Conservation (phyloP, 139 green algal genomes). For the Protoeuglena noctilucae region DNA sequence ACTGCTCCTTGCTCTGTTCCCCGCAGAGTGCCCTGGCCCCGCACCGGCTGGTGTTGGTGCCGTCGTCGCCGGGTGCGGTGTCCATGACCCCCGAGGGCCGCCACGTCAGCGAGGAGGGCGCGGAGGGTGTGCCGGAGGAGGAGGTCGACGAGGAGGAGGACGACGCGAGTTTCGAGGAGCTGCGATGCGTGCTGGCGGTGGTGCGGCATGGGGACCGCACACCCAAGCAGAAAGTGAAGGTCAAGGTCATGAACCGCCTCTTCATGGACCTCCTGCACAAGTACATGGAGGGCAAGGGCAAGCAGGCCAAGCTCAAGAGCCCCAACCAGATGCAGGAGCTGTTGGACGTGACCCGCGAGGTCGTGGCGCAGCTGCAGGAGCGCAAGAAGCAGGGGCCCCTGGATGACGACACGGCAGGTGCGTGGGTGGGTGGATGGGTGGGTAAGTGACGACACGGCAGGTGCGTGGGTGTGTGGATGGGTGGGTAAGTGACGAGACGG, state of each 20-base stretch:
- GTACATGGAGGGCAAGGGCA: constrained; percentile 75
- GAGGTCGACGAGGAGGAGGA: constrained; percentile 5
- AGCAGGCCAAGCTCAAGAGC: constrained; percentile 95
- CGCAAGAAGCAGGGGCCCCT: neutral
- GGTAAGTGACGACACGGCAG: too few relatives aligned
- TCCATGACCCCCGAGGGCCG: constrained; percentile 5
- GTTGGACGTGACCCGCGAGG: constrained; percentile 58
- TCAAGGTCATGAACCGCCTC: constrained; percentile 53
- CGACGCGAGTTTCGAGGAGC: constrained; percentile 37
- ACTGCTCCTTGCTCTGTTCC: too few relatives aligned
- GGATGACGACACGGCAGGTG: too few relatives aligned
- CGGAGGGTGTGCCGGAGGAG: constrained; percentile 13
- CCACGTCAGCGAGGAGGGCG: neutral
- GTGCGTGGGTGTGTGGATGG: too few relatives aligned
- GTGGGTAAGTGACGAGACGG: too few relatives aligned
- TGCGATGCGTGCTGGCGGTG: constrained; percentile 86
- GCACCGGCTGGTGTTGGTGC: too few relatives aligned
- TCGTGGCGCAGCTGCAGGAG: constrained; percentile 42
- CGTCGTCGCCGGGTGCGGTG: too few relatives aligned
- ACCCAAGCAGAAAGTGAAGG: constrained; percentile 98
- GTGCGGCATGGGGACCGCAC: constrained; percentile 85
- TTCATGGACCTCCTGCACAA: constrained; percentile 72
- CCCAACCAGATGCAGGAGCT: constrained; percentile 87
- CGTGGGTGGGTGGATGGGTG: too few relatives aligned
- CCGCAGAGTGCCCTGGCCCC: too few relatives aligned